Evolutionary conservation across 2,329 filamentous ascomycete genomes (phyloP), one percentile per base, ranked within the genome.

Genomic region (Cladosporium sp.): DNA sequence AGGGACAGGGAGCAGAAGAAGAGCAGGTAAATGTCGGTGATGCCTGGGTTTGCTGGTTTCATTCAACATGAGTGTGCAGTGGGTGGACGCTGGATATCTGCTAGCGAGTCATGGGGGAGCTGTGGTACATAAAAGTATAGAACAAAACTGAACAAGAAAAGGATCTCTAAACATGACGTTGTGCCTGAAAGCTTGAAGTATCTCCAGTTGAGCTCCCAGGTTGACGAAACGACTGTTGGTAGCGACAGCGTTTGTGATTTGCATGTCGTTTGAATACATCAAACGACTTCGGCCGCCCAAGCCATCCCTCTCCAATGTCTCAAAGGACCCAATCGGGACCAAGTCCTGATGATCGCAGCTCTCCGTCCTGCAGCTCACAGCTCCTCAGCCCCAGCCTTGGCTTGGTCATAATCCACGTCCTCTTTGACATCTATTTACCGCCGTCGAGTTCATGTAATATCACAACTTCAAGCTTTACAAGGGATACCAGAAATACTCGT

Each of bases 1-100:
- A 85, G 91, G 67, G 91, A 93, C 65, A 75, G 78, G 70, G 80
- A 82, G 74, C 66, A 73, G 70, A 71, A 67, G 76, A 77, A 77
- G 74, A 65, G 64, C 16, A 61, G 63, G 14, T 48, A 61, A 59
- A 39, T 60, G 49, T 13, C 60, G 64, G 58, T 54, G 46, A 18
- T 39, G 62, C 5, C 51, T 63, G 30, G 11, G 18, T 53, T 34
- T 26, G 28, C 56, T 63, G 65, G 36, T 60, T 67, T 71, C 63
- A 72, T 75, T 75, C 73, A 75, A 75, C 73, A 75, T 71, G 72
- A 73, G 71, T 54, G 21, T 46, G 39, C 70, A 66, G 62, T 56
- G 25, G 16, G 25, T 51, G 48, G 16, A 28, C 25, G 48, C 16
- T 25, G 18, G 10, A 18, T 14, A 21, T 46, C 10, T 46, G 39